These are phyloP conservation scores for Dioszegia hungarica DNA, from an alignment of 768 basidiomycete genomes.

Conservation along the genomic window DNA sequence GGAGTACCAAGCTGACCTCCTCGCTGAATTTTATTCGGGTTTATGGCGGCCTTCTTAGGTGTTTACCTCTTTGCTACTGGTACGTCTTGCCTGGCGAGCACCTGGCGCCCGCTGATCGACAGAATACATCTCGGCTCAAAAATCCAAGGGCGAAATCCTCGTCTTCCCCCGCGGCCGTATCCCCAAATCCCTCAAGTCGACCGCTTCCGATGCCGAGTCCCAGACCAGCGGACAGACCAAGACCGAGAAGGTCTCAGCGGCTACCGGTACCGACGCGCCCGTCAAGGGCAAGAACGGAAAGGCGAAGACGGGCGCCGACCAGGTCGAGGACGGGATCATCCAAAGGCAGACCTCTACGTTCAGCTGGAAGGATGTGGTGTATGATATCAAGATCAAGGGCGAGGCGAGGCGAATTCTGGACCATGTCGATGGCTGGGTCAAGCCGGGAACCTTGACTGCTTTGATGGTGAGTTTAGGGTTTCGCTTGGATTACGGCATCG, in stretches of 20 bases:
- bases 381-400: conserved; percentile 49
- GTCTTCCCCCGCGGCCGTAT: conserved; percentile 47
- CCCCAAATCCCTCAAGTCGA: conserved; percentile 26
- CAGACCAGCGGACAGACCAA: conserved; percentile 14
- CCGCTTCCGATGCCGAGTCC: conserved; percentile 29
- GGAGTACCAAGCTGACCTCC: no score
- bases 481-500: not conserved
- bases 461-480: conserved; percentile 48
- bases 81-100: conserved; percentile 11
- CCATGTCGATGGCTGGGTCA: conserved; percentile 49
- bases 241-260: not conserved
- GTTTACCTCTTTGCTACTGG: conserved; percentile 43
- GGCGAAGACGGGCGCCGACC: not conserved
- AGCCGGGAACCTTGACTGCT: conserved; percentile 52
- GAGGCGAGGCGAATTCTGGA: conserved; percentile 52
- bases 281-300: not conserved
- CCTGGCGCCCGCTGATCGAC: conserved; percentile 1
- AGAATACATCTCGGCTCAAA: conserved; percentile 46
- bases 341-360: conserved; percentile 48
- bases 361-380: conserved; percentile 48
- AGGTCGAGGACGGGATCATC: conserved; percentile 28
- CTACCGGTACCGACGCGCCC: not conserved
- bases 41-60: conserved; percentile 30
- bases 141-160: conserved; percentile 50
- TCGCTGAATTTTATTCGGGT: conserved; percentile 33